phyloP scores from a whole-genome alignment of 805 yeast species.

The Lachancea nothofagi region DNA sequence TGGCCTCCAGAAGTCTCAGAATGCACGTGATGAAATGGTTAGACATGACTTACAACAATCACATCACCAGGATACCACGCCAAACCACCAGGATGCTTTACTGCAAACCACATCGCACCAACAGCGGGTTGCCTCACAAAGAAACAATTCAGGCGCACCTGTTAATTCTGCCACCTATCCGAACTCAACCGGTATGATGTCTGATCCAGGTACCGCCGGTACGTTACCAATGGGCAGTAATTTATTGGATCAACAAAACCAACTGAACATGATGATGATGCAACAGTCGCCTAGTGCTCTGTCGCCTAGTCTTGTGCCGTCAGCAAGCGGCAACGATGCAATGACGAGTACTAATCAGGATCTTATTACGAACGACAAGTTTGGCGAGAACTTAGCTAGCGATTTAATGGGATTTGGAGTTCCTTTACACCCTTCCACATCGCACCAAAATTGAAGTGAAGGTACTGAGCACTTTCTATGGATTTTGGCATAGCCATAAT shows the following conservation, averaged over 20 bases:
- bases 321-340: not conserved
- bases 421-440: slow-evolving; percentile 2
- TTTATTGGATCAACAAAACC: slow-evolving; percentile 2
- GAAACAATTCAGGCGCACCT: not conserved
- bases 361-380: not conserved
- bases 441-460: slow-evolving; percentile 1
- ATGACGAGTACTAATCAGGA: not conserved
- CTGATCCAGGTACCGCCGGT: slow-evolving; percentile 1
- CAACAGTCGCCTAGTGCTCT: slow-evolving; percentile 8
- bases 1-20: too few relatives aligned
- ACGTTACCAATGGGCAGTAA: not conserved
- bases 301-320: not conserved
- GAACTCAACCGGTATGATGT: not conserved
- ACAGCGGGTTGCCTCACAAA: not conserved
- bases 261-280: slow-evolving; percentile 12
- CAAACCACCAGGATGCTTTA: not conserved
- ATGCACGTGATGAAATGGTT: too few relatives aligned
- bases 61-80: not conserved
- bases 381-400: not conserved
- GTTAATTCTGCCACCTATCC: slow-evolving; percentile 1
- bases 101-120: not conserved
- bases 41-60: not conserved
- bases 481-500: not conserved
- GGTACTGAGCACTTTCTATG: too few relatives aligned
- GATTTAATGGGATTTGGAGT: slow-evolving; percentile 2